Conservation (phyloP, 2,329 filamentous ascomycete species). For the Colletotrichum spinosum region DNA sequence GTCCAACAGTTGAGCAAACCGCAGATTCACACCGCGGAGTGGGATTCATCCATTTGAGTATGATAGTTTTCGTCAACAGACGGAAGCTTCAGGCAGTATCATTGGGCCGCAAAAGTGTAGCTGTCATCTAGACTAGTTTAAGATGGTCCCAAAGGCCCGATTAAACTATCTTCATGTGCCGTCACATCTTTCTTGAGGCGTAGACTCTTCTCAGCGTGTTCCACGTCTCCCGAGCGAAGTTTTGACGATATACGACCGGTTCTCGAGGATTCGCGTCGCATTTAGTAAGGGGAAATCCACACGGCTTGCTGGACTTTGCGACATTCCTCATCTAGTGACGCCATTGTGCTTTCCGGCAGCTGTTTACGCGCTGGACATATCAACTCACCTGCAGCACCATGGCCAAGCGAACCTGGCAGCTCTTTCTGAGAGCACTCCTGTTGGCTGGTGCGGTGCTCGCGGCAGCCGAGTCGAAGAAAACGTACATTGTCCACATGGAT, state of each 20-base stretch:
- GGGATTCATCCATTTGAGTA: too few relatives aligned
- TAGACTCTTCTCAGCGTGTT: neutral
- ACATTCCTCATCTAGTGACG: neutral
- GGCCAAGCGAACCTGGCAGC: neutral
- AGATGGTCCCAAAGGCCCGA: neutral
- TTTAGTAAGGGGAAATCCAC: neutral
- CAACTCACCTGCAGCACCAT: neutral
- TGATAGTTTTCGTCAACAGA: too few relatives aligned
- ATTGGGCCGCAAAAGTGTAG: neutral
- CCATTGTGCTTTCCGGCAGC: neutral
- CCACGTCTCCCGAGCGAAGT: neutral
- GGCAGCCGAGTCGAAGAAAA: neutral
- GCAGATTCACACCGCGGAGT: too few relatives aligned
- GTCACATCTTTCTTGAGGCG: neutral
- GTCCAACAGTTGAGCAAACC: too few relatives aligned
- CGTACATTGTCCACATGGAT: slow-evolving; percentile 2
- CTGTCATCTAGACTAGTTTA: neutral
- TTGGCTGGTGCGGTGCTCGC: neutral
- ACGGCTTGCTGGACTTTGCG: neutral
- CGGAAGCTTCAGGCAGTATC: slow-evolving; percentile 3
- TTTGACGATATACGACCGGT: neutral
- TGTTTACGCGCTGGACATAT: neutral
- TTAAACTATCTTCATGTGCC: neutral
- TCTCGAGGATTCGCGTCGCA: neutral
- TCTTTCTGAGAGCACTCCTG: neutral